Percentiles rank a stretch among this genome's conserved stretches.
phyloP scores from a whole-genome alignment of 164 flowering plant genomes.

The Santalum album region DNA sequence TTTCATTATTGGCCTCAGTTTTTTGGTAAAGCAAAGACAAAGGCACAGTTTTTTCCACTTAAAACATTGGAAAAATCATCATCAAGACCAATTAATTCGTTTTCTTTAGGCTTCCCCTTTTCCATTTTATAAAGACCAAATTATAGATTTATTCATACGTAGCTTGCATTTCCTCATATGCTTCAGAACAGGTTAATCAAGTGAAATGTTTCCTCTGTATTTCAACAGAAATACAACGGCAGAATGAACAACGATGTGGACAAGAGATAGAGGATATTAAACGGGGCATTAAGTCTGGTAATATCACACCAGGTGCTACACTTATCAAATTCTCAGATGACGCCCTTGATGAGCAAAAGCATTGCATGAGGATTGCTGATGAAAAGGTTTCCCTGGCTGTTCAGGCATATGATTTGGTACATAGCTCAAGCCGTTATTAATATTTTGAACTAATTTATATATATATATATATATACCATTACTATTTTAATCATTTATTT shows the following conservation, averaged over 20 bases:
- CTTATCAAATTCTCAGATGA: constrained; percentile 73
- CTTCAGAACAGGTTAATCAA: not conserved
- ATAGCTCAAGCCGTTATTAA: too few relatives aligned
- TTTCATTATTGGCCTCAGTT: not conserved
- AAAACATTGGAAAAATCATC: too few relatives aligned
- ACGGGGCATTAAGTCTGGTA: constrained; percentile 50
- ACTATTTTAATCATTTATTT: too few relatives aligned
- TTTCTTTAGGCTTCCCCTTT: not conserved
- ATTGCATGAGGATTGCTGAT: constrained; percentile 84
- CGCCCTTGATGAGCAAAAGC: constrained; percentile 92
- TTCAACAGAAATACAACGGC: constrained; percentile 56
- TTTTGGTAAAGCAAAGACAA: too few relatives aligned
- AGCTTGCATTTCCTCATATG: constrained; percentile 1
- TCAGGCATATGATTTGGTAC: constrained; percentile 93
- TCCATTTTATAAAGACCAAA: not conserved
- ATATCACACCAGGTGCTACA: constrained; percentile 48
- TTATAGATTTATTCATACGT: not conserved
- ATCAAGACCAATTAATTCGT: too few relatives aligned
- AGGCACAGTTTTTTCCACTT: too few relatives aligned
- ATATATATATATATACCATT: too few relatives aligned
- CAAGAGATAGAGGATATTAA: constrained; percentile 76
- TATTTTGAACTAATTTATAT: too few relatives aligned
- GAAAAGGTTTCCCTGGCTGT: constrained; percentile 84
- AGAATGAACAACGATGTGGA: constrained; percentile 86
- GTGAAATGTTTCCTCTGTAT: constrained; percentile 8